Evolutionary conservation across 495 filamentous ascomycete species (phyloP).

Genomic region (Aspergillus indologenus): DNA sequence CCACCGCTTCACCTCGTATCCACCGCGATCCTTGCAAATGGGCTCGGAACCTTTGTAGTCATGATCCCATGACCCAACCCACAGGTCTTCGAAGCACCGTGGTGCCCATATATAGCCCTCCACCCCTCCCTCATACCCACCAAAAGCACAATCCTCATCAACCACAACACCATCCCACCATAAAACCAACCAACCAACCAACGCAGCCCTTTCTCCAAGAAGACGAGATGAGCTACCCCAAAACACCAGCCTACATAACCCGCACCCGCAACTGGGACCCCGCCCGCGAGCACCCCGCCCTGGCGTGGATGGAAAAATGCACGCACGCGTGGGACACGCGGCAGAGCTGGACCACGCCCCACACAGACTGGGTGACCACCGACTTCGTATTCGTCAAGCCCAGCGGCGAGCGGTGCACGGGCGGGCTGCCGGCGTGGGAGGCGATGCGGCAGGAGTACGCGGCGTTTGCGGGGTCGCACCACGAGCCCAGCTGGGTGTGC

Average conservation of each 20-base stretch:
- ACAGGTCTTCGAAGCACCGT: no score
- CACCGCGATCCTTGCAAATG: no score
- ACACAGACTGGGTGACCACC: neutral
- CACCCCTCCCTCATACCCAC: no score
- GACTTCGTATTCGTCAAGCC: neutral
- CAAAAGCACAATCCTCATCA: no score
- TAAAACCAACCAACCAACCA: no score
- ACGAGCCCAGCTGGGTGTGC: neutral
- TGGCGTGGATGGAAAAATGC: conserved; percentile 1
- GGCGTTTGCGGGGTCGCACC: neutral
- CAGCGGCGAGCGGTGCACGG: neutral
- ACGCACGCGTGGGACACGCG: neutral
- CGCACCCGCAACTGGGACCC: neutral
- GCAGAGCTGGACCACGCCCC: neutral
- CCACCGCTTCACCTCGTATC: neutral
- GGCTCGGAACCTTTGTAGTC: no score
- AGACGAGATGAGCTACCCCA: neutral
- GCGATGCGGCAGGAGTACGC: neutral
- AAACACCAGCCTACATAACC: neutral
- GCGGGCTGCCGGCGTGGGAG: neutral
- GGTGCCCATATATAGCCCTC: neutral
- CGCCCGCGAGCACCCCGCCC: neutral
- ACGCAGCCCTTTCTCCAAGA: no score
- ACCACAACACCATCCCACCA: no score
- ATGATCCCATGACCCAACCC: neutral